Conservation (phyloP, 2,329 filamentous ascomycete species). For the Fusarium sp. region DNA sequence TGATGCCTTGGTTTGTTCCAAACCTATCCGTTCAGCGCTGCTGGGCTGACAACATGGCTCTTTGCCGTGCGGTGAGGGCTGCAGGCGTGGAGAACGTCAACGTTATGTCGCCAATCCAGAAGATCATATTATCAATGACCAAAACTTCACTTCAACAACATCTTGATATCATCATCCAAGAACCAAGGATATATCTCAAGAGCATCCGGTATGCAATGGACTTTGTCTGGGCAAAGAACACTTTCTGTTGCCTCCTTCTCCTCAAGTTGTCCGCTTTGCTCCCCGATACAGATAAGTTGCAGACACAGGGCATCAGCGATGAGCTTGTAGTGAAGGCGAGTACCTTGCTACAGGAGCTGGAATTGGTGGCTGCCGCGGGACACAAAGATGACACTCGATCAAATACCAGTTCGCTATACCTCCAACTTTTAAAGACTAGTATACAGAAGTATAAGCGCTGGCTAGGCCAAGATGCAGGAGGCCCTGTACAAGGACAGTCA, state of each 20-base stretch:
- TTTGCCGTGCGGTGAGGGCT: constrained; percentile 5
- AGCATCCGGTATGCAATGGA: constrained; percentile 18
- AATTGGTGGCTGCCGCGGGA: not conserved
- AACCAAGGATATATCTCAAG: constrained; percentile 9
- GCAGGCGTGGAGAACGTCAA: constrained; percentile 17
- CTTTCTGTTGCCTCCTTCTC: constrained; percentile 4
- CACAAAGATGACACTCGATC: not conserved
- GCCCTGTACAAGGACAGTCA: fast-evolving
- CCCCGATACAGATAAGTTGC: not conserved
- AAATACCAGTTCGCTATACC: constrained; percentile 1
- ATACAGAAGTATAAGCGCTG: constrained; percentile 20
- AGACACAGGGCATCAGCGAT: not conserved
- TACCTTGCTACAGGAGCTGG: not conserved
- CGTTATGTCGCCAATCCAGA: constrained; percentile 4
- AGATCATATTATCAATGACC: not conserved
- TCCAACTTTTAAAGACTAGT: constrained; percentile 2
- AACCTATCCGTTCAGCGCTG: constrained; percentile 6
- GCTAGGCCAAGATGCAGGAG: not conserved
- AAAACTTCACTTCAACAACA: constrained; percentile 4
- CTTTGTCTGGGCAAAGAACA: constrained; percentile 19
- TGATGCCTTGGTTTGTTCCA: constrained; percentile 14
- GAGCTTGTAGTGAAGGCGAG: not conserved
- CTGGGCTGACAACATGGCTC: constrained; percentile 21
- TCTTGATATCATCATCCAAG: constrained; percentile 7
- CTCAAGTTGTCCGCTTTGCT: constrained; percentile 7